Percentiles rank a stretch among this genome's conserved stretches.
These are phyloP conservation scores for Podila minutissima DNA, from an alignment of 192 early-diverging fungal species.

Conservation along the genomic window DNA sequence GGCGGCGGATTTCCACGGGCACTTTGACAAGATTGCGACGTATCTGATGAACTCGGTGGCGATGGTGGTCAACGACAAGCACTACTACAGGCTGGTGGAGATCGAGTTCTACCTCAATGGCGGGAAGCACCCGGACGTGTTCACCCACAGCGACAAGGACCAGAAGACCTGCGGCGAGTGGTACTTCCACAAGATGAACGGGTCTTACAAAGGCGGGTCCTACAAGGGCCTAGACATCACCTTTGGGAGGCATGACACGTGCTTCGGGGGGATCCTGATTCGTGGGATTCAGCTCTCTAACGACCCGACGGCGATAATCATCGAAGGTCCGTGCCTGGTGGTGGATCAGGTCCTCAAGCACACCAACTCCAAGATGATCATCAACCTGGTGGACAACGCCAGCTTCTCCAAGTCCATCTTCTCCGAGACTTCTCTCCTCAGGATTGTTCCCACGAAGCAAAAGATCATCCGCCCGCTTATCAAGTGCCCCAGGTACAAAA, in stretches of 20 bases:
- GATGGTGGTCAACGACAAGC: slow-evolving; percentile 24
- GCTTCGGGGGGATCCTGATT: slow-evolving; percentile 47
- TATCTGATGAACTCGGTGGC: slow-evolving; percentile 27
- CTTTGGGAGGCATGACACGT: slow-evolving; percentile 25
- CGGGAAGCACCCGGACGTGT: slow-evolving; percentile 28
- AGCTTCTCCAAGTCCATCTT: slow-evolving; percentile 21
- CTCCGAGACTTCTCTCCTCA: slow-evolving; percentile 22
- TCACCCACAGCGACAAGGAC: slow-evolving; percentile 32
- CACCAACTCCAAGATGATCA: slow-evolving; percentile 18
- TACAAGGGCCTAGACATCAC: slow-evolving; percentile 48
- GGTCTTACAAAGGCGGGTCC: slow-evolving; percentile 44
- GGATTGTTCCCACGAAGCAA: slow-evolving; percentile 26
- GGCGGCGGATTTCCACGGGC: slow-evolving; percentile 15
- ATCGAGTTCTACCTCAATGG: slow-evolving; percentile 50
- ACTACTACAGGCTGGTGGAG: slow-evolving; percentile 31
- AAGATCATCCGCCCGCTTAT: slow-evolving; percentile 18
- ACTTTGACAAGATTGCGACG: slow-evolving; percentile 32
- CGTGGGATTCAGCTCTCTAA: slow-evolving; percentile 35
- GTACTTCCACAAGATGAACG: slow-evolving; percentile 43
- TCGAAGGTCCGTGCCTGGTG: slow-evolving; percentile 47
- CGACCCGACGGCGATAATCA: slow-evolving; percentile 21
- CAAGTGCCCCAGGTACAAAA: slow-evolving; percentile 17
- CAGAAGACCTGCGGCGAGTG: slow-evolving; percentile 37
- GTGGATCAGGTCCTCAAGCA: slow-evolving; percentile 41
- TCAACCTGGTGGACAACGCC: slow-evolving; percentile 18